Conservation (phyloP, 108 stramenopile species). For the Fragilariopsis cylindrus region DNA sequence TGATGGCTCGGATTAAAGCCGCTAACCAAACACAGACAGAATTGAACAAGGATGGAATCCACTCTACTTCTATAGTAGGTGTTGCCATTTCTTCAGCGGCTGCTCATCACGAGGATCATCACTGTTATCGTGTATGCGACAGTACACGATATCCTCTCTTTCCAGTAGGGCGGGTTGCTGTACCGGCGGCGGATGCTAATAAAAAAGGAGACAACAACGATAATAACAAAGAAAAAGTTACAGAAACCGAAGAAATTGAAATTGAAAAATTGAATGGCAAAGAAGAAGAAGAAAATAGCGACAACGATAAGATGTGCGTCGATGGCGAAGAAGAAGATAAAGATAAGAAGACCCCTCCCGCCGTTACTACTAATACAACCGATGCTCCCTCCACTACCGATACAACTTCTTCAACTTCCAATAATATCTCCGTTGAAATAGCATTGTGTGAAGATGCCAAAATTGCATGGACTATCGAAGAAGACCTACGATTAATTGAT, state of each 20-base stretch:
- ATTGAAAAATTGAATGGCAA: background rate
- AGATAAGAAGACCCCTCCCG: background rate
- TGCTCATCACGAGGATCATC: slow-evolving; percentile 52
- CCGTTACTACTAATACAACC: background rate
- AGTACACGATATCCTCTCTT: slow-evolving; percentile 78
- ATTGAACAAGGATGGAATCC: slow-evolving; percentile 43
- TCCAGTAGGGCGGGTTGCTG: slow-evolving; percentile 12
- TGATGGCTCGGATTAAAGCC: slow-evolving; percentile 35
- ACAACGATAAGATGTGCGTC: slow-evolving; percentile 9
- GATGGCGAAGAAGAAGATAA: slow-evolving; percentile 2
- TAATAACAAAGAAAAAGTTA: background rate
- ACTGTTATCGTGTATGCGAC: slow-evolving; percentile 84
- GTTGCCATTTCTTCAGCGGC: slow-evolving; percentile 44
- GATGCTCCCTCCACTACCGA: background rate
- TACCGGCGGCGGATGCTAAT: background rate
- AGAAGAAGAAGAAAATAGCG: background rate
- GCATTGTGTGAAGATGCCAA: slow-evolving; percentile 48
- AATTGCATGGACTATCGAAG: slow-evolving; percentile 81
- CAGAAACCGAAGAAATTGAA: background rate
- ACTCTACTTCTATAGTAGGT: slow-evolving; percentile 35
- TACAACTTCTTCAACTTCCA: background rate
- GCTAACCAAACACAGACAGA: slow-evolving; percentile 30
- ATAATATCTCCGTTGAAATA: slow-evolving; percentile 2
- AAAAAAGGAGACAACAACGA: background rate
- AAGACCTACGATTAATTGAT: slow-evolving; percentile 85